A percentile compares a stretch with the other conserved stretches of the same genome.
phyloP scores from a whole-genome alignment of 2,329 filamentous ascomycete species.

The Zymoseptoria crescenta region DNA sequence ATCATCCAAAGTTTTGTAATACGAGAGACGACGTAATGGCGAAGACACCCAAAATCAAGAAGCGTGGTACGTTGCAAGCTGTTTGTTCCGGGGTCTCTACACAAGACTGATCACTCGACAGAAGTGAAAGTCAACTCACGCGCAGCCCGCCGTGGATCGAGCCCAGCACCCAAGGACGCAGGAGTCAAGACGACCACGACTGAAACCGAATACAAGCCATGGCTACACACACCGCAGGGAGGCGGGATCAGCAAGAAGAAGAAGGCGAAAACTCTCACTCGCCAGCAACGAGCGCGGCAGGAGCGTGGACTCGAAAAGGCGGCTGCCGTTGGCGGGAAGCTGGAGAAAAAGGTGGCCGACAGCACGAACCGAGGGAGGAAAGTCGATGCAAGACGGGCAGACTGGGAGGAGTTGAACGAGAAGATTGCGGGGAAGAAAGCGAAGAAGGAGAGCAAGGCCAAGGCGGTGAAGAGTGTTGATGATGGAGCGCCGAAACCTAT shows the following conservation, averaged over 20 bases:
- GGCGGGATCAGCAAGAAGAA: slow-evolving; percentile 62
- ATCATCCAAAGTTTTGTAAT: background rate
- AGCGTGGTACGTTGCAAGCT: slow-evolving; percentile 28
- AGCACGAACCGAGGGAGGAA: slow-evolving; percentile 43
- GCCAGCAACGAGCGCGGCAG: slow-evolving; percentile 47
- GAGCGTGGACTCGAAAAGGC: slow-evolving; percentile 50
- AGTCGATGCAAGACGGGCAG: slow-evolving; percentile 27
- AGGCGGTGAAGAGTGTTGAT: slow-evolving; percentile 4
- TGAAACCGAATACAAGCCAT: slow-evolving; percentile 47
- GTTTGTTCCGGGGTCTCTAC: background rate
- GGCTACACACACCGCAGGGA: slow-evolving; percentile 62
- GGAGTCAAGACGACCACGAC: slow-evolving; percentile 40
- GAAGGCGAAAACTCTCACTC: slow-evolving; percentile 48
- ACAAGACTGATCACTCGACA: slow-evolving; percentile 28
- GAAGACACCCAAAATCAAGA: slow-evolving; percentile 42
- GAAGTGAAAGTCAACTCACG: slow-evolving; percentile 63
- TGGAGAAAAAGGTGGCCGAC: slow-evolving; percentile 49
- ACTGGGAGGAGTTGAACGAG: slow-evolving; percentile 30
- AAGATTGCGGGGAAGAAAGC: slow-evolving; percentile 14
- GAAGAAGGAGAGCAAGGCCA: slow-evolving; percentile 8
- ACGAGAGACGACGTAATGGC: slow-evolving; percentile 28
- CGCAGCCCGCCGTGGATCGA: slow-evolving; percentile 63
- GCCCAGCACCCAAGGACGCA: slow-evolving; percentile 46
- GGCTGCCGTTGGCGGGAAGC: slow-evolving; percentile 46
- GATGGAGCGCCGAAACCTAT: slow-evolving; percentile 2